Base-by-base conservation (phyloP, 176 grass and related monocot species). In the Eragrostis nindensis region DNA sequence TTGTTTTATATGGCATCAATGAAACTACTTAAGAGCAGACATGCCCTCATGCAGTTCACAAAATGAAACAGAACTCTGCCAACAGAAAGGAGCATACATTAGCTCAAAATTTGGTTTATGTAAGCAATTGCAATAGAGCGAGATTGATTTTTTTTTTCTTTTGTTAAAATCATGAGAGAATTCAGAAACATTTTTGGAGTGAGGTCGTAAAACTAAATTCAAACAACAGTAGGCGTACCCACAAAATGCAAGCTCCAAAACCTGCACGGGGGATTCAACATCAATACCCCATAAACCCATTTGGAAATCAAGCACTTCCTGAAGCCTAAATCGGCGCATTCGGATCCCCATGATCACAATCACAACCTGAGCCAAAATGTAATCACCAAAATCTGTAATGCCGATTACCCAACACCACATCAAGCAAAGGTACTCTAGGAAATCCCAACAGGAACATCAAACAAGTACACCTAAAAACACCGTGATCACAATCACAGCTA, bases 181-280 rank as follows among this genome's bases (percentile, higher is more conserved):
- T 62, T 62, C 24, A 15, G 11, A 18, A 68, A 14, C 6, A 21
- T 36, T 53, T 17, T 6, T 19, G 32, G 25, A 12, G 16, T 0
- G 5, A 57, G 21, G 0, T 2, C 64, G 65, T 56, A 63, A 44
- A 43, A 52, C 25, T 11, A 73, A 79, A 68, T 10, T 21, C 3
- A 1, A 46, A 68, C 22, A 46, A 24, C 11, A 15, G 12, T 71
- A 16, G 44, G 44, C 27, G n/a, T n/a, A n/a, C n/a, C n/a, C n/a
- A n/a, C n/a, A n/a, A 38, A 63, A 61, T 32, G 5, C 29, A 50
- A 47, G 41, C 53, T 66, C 81, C 45, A 39, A 16, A 59, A 77
- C 1, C 27, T 62, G 11, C 29, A 73, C 11, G 32, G 48, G 13
- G 2, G 63, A 44, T 66, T 21, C 18, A 67, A 50, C 18, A 60